Percentiles rank a stretch among this genome's conserved stretches.
These are phyloP conservation scores for Hypoxylon sp. DNA, from an alignment of 2,329 filamentous ascomycete genomes.

Conservation along the genomic window DNA sequence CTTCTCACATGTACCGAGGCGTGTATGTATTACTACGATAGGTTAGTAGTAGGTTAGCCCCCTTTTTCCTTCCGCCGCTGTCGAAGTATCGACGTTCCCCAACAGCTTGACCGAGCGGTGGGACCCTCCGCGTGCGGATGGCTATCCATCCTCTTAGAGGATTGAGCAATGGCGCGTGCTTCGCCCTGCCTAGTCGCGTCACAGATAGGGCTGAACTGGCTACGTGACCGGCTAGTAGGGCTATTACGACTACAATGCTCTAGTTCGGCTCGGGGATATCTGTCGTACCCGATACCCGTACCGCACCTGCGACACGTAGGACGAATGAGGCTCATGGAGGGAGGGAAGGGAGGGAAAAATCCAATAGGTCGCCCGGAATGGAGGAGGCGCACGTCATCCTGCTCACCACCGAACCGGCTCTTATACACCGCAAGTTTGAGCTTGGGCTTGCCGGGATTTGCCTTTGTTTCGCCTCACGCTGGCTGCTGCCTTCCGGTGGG, in stretches of 20 bases:
- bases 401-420: slow-evolving; percentile 3
- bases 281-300: too few species aligned
- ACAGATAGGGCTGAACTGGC: slow-evolving; percentile 13
- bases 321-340: slow-evolving; percentile 25
- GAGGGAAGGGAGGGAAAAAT: not conserved
- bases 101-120: slow-evolving; percentile 22
- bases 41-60: not conserved
- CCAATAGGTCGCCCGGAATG: not conserved
- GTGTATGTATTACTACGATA: not conserved
- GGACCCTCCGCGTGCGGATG: slow-evolving; percentile 2
- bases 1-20: not conserved
- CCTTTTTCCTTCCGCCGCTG: not conserved
- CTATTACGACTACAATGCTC: slow-evolving; percentile 19
- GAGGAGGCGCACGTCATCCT: not conserved
- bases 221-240: not conserved
- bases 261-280: slow-evolving; percentile 14
- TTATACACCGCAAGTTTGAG: slow-evolving; percentile 15
- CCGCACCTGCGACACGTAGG: slow-evolving; percentile 17
- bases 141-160: not conserved
- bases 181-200: slow-evolving; percentile 2
- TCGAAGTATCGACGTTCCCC: not conserved
- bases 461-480: slow-evolving; percentile 1
- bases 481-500: not conserved
- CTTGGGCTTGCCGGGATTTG: slow-evolving; percentile 1
- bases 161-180: slow-evolving; percentile 5